phyloP scores from a whole-genome alignment of 495 filamentous ascomycete species.

The Pyrenula massariospora region DNA sequence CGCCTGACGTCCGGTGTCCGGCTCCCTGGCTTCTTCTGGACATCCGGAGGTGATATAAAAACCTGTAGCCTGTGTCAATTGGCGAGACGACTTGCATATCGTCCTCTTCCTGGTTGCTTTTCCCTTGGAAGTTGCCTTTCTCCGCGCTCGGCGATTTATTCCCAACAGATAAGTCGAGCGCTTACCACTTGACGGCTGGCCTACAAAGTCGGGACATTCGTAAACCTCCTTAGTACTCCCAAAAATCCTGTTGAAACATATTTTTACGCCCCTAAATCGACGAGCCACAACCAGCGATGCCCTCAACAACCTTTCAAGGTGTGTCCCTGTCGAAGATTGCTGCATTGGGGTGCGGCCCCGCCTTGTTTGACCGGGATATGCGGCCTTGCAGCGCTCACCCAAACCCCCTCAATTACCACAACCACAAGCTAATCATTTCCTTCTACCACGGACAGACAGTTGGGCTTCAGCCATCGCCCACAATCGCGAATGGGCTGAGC shows the following conservation, averaged over 20 bases:
- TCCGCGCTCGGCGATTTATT: neutral
- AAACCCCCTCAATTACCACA: neutral
- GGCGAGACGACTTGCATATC: too few species aligned
- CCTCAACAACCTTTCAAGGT: neutral
- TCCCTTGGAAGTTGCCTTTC: neutral
- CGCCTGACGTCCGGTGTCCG: neutral
- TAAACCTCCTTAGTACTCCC: too few species aligned
- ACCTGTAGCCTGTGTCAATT: too few species aligned
- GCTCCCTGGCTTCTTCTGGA: too few species aligned
- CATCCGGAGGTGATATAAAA: too few species aligned
- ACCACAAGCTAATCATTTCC: neutral
- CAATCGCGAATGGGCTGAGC: constrained; percentile 63
- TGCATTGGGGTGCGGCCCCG: neutral
- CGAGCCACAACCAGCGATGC: neutral
- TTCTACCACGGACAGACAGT: neutral
- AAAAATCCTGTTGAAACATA: too few species aligned
- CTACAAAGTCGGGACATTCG: too few species aligned
- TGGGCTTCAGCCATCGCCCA: neutral
- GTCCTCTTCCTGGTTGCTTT: too few species aligned
- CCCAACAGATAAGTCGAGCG: neutral
- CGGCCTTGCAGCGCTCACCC: neutral
- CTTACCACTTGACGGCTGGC: too few species aligned
- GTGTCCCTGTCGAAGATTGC: neutral
- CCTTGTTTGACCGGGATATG: neutral
- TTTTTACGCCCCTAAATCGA: too few species aligned